Evolutionary conservation across 2,329 filamentous ascomycete species (phyloP), one percentile per base, ranked within the genome.

Genomic region (Apiospora koreana): DNA sequence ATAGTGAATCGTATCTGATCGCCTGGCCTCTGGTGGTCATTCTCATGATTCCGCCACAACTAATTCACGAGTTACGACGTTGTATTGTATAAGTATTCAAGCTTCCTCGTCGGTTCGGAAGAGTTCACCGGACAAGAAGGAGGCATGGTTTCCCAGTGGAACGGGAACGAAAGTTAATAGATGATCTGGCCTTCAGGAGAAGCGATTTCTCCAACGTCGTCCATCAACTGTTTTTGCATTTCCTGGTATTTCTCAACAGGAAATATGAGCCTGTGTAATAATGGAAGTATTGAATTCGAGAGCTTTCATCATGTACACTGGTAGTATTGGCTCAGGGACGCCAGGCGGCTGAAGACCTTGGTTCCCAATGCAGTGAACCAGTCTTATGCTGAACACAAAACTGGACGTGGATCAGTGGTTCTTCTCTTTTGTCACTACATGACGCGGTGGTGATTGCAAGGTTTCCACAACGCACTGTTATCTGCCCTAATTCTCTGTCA

Each of bases 1-100:
- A 75, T 76, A 75, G 69, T 42, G 62, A 71, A 71, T 70, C 75
- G 74, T 72, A 58, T 73, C 69, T 76, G 69, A 73, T 66, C 64
- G 16, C 46, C 25, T 67, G 12, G 21, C 18, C 18, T 8, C 25
- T 35, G 14, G 38, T 65, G 54, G 28, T 14, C 38, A 12, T 62
- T 38, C 14, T 62, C 18, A 62, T 28, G 8, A 12, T 5, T 62
- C n/a, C 9, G 54, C 54, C 54, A 38, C 54, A 38, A 38, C 54
- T 35, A 35, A 58, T 38, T 62, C 18, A 62, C 31, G 54, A 62
- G 16, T 58, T 58, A 58, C 54, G 54, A 62, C 10, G 31, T 38
- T 8, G 31, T 62, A 62, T 38, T 62, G 54, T 62, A 62, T 31
- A 62, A 38, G 8, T 62, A 38, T 31, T 35, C 54, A 14, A 62